These are phyloP conservation scores for Neurospora intermedia DNA, from an alignment of 495 filamentous ascomycete genomes.

Conservation along the genomic window DNA sequence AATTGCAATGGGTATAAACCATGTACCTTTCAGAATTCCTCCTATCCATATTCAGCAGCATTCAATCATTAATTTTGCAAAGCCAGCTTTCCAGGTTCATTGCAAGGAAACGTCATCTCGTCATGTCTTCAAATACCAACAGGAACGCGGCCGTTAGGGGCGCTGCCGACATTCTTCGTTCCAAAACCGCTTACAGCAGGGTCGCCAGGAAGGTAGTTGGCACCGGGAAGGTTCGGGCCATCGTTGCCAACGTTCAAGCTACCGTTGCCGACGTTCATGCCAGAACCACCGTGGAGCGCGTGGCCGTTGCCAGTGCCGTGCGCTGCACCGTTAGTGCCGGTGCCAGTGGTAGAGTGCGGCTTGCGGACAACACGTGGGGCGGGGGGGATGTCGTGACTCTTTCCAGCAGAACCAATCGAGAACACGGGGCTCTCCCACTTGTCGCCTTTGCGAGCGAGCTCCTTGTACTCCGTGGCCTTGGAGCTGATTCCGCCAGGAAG, in stretches of 20 bases:
- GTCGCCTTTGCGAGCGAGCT: slow-evolving; percentile 78
- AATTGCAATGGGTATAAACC: not conserved
- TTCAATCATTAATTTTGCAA: not conserved
- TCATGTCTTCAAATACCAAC: not conserved
- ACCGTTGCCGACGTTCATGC: not conserved
- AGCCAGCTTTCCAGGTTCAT: not conserved
- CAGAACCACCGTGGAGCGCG: not conserved
- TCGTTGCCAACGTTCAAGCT: not conserved
- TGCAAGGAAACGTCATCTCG: not conserved
- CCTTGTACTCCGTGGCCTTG: slow-evolving; percentile 92
- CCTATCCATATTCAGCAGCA: not conserved
- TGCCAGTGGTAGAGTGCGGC: slow-evolving; percentile 20
- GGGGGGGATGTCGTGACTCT: slow-evolving; percentile 58
- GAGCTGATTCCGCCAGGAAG: slow-evolving; percentile 84
- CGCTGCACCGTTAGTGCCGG: slow-evolving; percentile 1
- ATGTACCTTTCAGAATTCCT: not conserved
- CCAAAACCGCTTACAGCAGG: not conserved
- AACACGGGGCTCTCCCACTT: slow-evolving; percentile 95
- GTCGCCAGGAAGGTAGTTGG: not conserved
- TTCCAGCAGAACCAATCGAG: slow-evolving; percentile 67
- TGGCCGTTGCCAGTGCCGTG: slow-evolving; percentile 11
- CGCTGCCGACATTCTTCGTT: not conserved
- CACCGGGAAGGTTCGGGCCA: not conserved
- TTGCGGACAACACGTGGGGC: slow-evolving; percentile 60
- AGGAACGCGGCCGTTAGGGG: not conserved